These are phyloP conservation scores for Oenanthe javanica DNA, from an alignment of 140 eudicot genomes.

Conservation along the genomic window DNA sequence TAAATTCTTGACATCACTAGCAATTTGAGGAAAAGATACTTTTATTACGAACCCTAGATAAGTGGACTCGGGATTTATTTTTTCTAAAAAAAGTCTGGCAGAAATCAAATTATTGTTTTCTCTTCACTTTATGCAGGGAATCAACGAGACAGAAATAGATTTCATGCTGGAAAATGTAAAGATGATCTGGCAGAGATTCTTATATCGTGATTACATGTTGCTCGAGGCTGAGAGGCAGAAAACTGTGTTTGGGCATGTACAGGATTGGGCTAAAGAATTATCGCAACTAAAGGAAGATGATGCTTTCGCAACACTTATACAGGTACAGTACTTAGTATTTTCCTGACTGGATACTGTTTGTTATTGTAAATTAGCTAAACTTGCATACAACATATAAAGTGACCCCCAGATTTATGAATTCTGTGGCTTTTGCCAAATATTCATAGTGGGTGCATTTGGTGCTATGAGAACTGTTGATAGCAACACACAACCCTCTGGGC, in stretches of 20 bases:
- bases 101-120: background rate
- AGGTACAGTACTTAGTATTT: slow-evolving; percentile 57
- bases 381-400: background rate
- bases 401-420: background rate
- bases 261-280: slow-evolving; percentile 60
- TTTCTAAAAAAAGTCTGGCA: background rate
- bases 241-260: slow-evolving; percentile 32
- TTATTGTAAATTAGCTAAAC: background rate
- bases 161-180: slow-evolving; percentile 73
- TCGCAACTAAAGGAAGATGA: slow-evolving; percentile 58
- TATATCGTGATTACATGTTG: slow-evolving; percentile 67
- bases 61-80: background rate
- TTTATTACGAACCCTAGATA: background rate
- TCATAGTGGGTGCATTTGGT: background rate
- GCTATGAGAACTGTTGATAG: background rate
- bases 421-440: background rate
- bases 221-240: slow-evolving; percentile 89
- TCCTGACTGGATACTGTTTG: background rate
- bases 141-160: slow-evolving; percentile 81
- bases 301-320: slow-evolving; percentile 67
- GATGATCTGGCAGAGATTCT: slow-evolving; percentile 84
- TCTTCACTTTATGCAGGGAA: slow-evolving; percentile 37
- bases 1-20: slow-evolving; percentile 15
- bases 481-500: background rate
- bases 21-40: background rate